Evolutionary conservation across 2,329 filamentous ascomycete species (phyloP), one percentile per base, ranked within the genome.

Genomic region (Coniella vitis): DNA sequence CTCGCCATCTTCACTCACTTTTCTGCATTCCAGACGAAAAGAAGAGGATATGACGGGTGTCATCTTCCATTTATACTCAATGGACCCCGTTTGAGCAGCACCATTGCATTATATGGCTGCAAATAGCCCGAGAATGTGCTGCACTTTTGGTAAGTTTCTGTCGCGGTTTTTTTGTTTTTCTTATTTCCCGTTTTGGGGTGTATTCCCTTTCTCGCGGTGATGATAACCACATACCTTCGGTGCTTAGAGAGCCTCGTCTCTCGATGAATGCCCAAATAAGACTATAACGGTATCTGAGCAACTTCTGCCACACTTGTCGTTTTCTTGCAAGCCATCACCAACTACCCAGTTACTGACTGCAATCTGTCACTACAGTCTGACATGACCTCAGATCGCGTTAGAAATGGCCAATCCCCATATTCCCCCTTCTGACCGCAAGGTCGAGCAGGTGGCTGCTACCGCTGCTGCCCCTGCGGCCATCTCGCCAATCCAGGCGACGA

Each of bases 281-380:
- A 93, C 87, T 93, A 93, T 87, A 91, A 93, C 87, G 87, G 87
- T 93, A 93, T 93, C 87, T 93, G 87, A 93, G 78, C 76, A 73
- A 63, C 56, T 63, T 34, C 25, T 47, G 7, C 31, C 21, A 29
- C 37, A 34, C 38, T 41, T 41, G 19, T 19, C 37, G 14, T 20
- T 21, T 38, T 21, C 34, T 47, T 46, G 49, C 57, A 14, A 14
- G n/a, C 19, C 0, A 25, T 17, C 7, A 13, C 17, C 7, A 25
- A 32, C 29, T 38, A 58, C 54, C 54, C 55, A 31, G 41, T 21
- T 31, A 38, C 54, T 52, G 34, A 51, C 52, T 36, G 41, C 25
- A 12, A 4, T 21, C 2, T 38, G n/a, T 45, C 19, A 7, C 8
- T 16, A 36, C 56, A 74, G 69, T 65, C 55, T 68, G 73, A 71